Conservation (phyloP, 75 land plant genomes). For the Selaginella moellendorffii region DNA sequence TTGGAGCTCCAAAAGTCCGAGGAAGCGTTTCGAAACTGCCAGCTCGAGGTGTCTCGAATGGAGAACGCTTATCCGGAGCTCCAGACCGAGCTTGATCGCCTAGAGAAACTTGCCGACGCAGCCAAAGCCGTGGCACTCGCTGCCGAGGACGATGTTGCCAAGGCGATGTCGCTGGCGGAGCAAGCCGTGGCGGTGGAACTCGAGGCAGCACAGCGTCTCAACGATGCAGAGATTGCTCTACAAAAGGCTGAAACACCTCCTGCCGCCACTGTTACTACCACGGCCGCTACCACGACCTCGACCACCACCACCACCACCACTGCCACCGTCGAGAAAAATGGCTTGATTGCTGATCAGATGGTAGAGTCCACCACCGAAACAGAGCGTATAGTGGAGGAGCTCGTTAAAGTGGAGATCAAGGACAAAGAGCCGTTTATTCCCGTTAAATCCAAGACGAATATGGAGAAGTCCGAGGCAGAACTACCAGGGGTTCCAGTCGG, state of each 20-base stretch:
- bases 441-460: not conserved
- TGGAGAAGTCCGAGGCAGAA: too few species aligned
- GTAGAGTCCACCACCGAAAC: too few species aligned
- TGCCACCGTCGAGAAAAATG: slow-evolving; percentile 23
- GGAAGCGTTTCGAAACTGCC: not conserved
- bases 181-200: slow-evolving; percentile 88
- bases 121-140: slow-evolving; percentile 42
- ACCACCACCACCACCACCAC: slow-evolving; percentile 13
- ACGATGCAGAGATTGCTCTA: slow-evolving; percentile 80
- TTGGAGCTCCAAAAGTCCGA: not conserved
- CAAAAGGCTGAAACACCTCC: slow-evolving; percentile 50
- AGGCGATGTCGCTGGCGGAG: slow-evolving; percentile 87
- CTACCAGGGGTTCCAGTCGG: too few species aligned
- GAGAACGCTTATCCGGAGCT: slow-evolving; percentile 50
- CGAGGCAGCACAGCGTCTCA: slow-evolving; percentile 65
- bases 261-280: slow-evolving; percentile 14
- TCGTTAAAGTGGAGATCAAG: not conserved
- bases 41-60: slow-evolving; percentile 12
- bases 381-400: slow-evolving; percentile 4
- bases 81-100: slow-evolving; percentile 44
- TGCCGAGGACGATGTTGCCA: slow-evolving; percentile 86
- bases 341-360: not conserved
- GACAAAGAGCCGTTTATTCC: not conserved
- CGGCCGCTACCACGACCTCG: slow-evolving; percentile 12
- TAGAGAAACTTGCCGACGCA: slow-evolving; percentile 42